Percentiles rank a stretch among this genome's conserved stretches.
These are phyloP conservation scores for Aspergillus pseudoterreus DNA, from an alignment of 2,329 filamentous ascomycete genomes.

Conservation along the genomic window DNA sequence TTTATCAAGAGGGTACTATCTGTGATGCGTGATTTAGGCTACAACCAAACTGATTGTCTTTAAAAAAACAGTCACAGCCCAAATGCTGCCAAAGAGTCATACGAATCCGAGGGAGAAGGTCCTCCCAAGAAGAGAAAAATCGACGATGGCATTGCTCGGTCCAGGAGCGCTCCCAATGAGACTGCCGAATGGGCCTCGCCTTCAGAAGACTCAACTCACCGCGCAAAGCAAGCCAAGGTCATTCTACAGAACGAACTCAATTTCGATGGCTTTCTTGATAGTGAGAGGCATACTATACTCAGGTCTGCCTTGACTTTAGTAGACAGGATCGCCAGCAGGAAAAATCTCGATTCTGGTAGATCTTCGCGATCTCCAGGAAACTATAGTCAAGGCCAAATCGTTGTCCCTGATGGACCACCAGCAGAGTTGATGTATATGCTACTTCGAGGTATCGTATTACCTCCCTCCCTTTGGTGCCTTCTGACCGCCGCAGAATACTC, in stretches of 20 bases:
- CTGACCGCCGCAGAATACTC: slow-evolving; percentile 2
- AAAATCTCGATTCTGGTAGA: not conserved
- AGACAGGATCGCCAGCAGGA: slow-evolving; percentile 13
- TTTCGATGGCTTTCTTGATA: slow-evolving; percentile 13
- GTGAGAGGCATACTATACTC: slow-evolving; percentile 17
- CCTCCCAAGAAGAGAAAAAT: not conserved
- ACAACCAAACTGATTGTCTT: not conserved
- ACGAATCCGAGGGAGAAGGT: not conserved
- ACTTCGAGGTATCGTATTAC: slow-evolving; percentile 9
- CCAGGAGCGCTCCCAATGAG: not conserved
- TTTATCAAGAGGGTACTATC: not conserved
- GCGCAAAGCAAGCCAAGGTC: slow-evolving; percentile 20
- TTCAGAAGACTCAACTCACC: slow-evolving; percentile 17
- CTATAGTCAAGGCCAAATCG: slow-evolving; percentile 4
- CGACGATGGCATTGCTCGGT: not conserved
- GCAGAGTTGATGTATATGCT: slow-evolving; percentile 25
- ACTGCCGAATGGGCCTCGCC: not conserved
- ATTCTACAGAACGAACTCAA: slow-evolving; percentile 23
- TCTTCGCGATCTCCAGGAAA: not conserved
- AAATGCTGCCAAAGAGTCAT: not conserved
- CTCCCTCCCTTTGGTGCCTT: not conserved
- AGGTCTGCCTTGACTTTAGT: slow-evolving; percentile 20
- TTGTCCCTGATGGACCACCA: slow-evolving; percentile 12
- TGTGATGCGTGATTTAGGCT: not conserved
- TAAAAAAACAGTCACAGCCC: not conserved